These are phyloP conservation scores for Aspergillus sergii DNA, from an alignment of 2,329 filamentous ascomycete genomes.

Conservation along the genomic window DNA sequence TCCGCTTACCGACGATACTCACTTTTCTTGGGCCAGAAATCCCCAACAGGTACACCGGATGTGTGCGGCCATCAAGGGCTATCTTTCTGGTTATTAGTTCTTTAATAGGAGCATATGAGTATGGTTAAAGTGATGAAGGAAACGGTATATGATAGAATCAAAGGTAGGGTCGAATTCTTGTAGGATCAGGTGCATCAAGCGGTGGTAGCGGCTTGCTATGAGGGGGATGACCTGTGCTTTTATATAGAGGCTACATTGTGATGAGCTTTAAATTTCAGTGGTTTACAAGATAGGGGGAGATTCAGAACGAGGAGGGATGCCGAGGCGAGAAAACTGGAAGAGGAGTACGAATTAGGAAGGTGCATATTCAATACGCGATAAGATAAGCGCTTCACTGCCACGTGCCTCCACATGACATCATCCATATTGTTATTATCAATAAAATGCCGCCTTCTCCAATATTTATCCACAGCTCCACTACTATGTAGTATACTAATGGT, in stretches of 20 bases:
- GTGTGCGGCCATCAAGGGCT: background rate
- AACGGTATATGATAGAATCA: background rate
- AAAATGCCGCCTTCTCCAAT: too few relatives aligned
- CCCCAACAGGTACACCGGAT: background rate
- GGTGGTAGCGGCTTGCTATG: background rate
- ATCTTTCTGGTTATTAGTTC: background rate
- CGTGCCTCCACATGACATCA: background rate
- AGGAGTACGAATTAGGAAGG: too few relatives aligned
- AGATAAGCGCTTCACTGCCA: background rate
- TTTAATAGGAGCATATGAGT: background rate
- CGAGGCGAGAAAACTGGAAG: too few relatives aligned
- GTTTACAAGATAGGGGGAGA: too few relatives aligned
- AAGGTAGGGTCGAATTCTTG: too few relatives aligned
- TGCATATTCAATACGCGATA: background rate
- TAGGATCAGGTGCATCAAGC: too few relatives aligned
- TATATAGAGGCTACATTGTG: background rate
- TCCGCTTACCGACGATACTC: background rate
- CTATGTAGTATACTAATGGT: background rate
- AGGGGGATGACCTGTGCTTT: background rate
- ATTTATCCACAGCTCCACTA: background rate
- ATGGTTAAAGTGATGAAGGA: background rate
- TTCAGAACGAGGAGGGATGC: too few relatives aligned
- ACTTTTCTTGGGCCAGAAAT: background rate
- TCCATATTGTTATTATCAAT: too few relatives aligned
- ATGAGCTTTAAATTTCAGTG: background rate